Conservation (phyloP, 1,284 basidiomycete genomes). For the Cutaneotrichosporon sp. region DNA sequence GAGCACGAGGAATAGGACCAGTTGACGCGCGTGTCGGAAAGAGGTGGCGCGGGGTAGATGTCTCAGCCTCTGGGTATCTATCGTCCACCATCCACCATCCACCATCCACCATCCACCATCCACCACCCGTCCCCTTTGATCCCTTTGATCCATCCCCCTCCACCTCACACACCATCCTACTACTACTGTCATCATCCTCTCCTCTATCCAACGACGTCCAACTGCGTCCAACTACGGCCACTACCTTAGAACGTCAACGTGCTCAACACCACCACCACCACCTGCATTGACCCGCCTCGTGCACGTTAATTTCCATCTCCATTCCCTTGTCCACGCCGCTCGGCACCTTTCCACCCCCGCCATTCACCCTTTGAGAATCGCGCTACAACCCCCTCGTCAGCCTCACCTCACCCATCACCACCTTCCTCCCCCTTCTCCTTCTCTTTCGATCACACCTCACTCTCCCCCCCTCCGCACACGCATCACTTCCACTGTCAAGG, state of each 20-base stretch:
- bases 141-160: too few relatives aligned
- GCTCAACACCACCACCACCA: background rate
- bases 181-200: background rate
- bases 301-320: background rate
- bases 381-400: background rate
- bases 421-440: background rate
- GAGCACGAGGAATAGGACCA: too few relatives aligned
- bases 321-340: background rate
- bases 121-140: too few relatives aligned
- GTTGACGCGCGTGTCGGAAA: too few relatives aligned
- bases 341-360: background rate
- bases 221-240: too few relatives aligned
- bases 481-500: background rate
- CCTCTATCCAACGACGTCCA: too few relatives aligned
- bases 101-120: too few relatives aligned
- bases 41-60: too few relatives aligned
- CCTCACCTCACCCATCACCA: background rate
- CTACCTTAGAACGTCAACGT: background rate
- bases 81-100: too few relatives aligned
- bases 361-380: background rate
- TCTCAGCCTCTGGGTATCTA: too few relatives aligned
- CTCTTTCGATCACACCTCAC: background rate
- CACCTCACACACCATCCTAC: background rate
- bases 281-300: background rate
- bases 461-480: background rate